Evolutionary conservation across 352 stramenopile genomes (phyloP), one percentile per base, ranked within the genome.

Genomic region (Globisporangium okanoganense): DNA sequence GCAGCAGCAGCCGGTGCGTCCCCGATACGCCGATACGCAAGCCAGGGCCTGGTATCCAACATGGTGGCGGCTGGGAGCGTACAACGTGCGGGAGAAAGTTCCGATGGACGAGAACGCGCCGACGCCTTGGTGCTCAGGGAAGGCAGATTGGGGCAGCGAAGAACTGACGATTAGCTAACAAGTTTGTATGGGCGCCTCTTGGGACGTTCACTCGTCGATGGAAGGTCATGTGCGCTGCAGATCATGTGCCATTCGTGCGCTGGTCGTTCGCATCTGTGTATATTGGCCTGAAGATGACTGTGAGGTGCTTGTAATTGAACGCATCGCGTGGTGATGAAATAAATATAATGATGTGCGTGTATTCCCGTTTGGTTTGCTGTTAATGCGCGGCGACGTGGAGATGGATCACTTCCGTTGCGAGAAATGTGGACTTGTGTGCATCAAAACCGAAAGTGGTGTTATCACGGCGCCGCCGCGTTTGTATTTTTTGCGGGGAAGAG

Each of bases 11-110:
- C 48, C 48, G 48, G 48, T 52, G 22, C 45, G 44, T 20, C 25
- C 9, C 36, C n/a, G 29, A 33, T 33, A 33, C 29, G 29, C 3
- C 48, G 27, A 54, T 38, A 40, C 48, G 27, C 48, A 54, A 54
- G 48, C 27, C 47, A 53, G 14, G 3, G 29, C 6, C 29, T 33
- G 29, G 20, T 18, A 22, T 49, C n/a, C n/a, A 22, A 2, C 16
- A 27, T 27, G 2, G 48, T 16, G 3, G 41, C 7, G 27, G 36
- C 48, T 54, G 48, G 25, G 48, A 54, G 48, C 48, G 48, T 54
- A 54, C 48, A 54, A 25, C 48, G 48, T 54, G 38, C 48, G 25
- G 16, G 27, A 54, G 48, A 54, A 54, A 38, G 48, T 54, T 54
- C 12, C 25, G 20, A 24, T 54, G 48, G 48, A 40, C 31, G 48